Evolutionary conservation across 2,329 filamentous ascomycete species (phyloP).

Genomic region (Ramularia endophylla): DNA sequence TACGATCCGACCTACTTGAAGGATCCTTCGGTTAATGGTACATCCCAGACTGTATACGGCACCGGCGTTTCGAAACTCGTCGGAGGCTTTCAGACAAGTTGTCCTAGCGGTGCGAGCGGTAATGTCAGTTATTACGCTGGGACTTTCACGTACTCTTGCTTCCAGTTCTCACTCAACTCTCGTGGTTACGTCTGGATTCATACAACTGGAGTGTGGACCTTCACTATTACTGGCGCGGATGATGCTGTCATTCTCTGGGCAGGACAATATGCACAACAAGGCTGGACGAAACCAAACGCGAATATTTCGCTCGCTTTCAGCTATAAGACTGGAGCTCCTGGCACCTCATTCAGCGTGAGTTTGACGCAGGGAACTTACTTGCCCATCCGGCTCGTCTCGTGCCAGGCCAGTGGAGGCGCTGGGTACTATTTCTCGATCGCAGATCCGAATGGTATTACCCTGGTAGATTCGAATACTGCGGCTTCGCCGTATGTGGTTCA

Average conservation of each 20-base stretch:
- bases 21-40: slow-evolving; percentile 3
- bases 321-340: not conserved
- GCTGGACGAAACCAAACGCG: slow-evolving; percentile 10
- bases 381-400: slow-evolving; percentile 7
- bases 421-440: slow-evolving; percentile 4
- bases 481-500: slow-evolving; percentile 9
- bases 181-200: slow-evolving; percentile 12
- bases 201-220: slow-evolving; percentile 4
- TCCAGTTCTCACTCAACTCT: slow-evolving; percentile 9
- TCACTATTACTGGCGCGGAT: slow-evolving; percentile 5
- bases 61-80: slow-evolving; percentile 4
- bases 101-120: not conserved
- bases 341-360: not conserved
- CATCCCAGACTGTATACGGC: slow-evolving; percentile 8
- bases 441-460: slow-evolving; percentile 6
- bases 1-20: slow-evolving; percentile 12
- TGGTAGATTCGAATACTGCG: slow-evolving; percentile 5
- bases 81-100: slow-evolving; percentile 4
- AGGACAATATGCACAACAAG: slow-evolving; percentile 5
- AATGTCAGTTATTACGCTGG: slow-evolving; percentile 5
- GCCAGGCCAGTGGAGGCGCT: slow-evolving; percentile 8
- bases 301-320: slow-evolving; percentile 5
- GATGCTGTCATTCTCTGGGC: slow-evolving; percentile 8
- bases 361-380: slow-evolving; percentile 3
- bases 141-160: slow-evolving; percentile 3